Conservation (phyloP, 176 grass and related monocot species). For the Microstegium vimineum region DNA sequence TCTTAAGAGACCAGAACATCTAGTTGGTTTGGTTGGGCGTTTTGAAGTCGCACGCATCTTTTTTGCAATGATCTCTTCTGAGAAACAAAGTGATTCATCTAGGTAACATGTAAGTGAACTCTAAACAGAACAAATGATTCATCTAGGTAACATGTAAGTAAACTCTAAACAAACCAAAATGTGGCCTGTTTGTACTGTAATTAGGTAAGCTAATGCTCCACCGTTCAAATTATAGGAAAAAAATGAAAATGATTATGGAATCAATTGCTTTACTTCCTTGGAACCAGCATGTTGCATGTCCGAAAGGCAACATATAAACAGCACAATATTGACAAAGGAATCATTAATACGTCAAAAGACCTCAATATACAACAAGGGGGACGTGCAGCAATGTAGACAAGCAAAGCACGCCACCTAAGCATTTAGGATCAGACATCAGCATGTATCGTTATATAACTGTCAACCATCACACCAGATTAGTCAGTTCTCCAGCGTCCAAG, state of each 20-base stretch:
- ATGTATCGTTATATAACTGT: neutral
- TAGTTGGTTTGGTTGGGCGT: neutral
- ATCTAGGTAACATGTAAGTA: neutral
- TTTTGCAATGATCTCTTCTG: neutral
- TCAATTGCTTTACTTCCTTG: constrained; percentile 16
- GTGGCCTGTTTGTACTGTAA: neutral
- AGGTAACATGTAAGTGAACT: neutral
- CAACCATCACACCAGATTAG: neutral
- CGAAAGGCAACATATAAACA: neutral
- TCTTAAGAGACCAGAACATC: too few relatives aligned
- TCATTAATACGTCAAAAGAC: neutral
- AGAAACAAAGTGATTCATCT: neutral
- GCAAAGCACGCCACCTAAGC: neutral
- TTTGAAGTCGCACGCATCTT: neutral
- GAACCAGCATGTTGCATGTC: neutral
- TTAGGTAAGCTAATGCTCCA: neutral
- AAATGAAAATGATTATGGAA: neutral
- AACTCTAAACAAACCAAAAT: neutral
- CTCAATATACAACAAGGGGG: neutral
- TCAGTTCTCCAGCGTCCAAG: neutral
- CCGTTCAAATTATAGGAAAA: neutral
- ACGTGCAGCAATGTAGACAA: neutral
- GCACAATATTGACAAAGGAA: neutral
- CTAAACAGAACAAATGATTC: neutral
- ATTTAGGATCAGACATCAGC: neutral